phyloP scores from a whole-genome alignment of 2,329 filamentous ascomycete species.

The Boeremia lycopersici region DNA sequence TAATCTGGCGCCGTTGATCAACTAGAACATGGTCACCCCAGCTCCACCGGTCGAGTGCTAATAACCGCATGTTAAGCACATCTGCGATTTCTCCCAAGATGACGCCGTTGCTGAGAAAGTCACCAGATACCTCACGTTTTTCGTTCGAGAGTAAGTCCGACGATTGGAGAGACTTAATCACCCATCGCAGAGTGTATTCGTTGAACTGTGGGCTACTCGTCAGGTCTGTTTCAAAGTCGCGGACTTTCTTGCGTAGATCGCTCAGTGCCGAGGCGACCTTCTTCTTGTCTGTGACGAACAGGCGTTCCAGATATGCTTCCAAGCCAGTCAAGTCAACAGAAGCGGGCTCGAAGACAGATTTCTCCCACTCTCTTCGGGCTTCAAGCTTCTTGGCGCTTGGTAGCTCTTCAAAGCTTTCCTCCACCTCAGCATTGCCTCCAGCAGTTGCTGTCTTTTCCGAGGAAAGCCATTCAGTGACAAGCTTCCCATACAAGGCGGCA shows the following conservation, averaged over 20 bases:
- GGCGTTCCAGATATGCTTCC: conserved; percentile 28
- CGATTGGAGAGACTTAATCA: conserved; percentile 51
- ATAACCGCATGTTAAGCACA: conserved; percentile 41
- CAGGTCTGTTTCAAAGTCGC: conserved; percentile 30
- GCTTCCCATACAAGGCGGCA: conserved; percentile 43
- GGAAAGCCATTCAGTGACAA: conserved; percentile 46
- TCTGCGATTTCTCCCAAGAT: conserved; percentile 41
- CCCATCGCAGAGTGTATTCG: conserved; percentile 44
- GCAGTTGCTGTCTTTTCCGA: conserved; percentile 30
- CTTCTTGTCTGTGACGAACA: conserved; percentile 33
- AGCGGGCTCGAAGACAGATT: conserved; percentile 38
- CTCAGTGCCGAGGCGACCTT: conserved; percentile 21
- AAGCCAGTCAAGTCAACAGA: conserved; percentile 29
- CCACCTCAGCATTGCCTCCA: conserved; percentile 34
- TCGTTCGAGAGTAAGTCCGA: conserved; percentile 54
- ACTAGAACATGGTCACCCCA: conserved; percentile 39
- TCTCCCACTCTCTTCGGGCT: conserved; percentile 39
- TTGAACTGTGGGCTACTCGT: conserved; percentile 40
- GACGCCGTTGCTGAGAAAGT: conserved; percentile 40
- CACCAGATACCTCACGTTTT: conserved; percentile 43
- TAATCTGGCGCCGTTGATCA: conserved; percentile 39
- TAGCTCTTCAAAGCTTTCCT: conserved; percentile 40
- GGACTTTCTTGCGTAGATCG: conserved; percentile 25
- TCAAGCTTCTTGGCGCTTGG: conserved; percentile 39
- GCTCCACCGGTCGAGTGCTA: conserved; percentile 34